phyloP scores from a whole-genome alignment of 768 basidiomycete species.

The Kondoa subrosea region DNA sequence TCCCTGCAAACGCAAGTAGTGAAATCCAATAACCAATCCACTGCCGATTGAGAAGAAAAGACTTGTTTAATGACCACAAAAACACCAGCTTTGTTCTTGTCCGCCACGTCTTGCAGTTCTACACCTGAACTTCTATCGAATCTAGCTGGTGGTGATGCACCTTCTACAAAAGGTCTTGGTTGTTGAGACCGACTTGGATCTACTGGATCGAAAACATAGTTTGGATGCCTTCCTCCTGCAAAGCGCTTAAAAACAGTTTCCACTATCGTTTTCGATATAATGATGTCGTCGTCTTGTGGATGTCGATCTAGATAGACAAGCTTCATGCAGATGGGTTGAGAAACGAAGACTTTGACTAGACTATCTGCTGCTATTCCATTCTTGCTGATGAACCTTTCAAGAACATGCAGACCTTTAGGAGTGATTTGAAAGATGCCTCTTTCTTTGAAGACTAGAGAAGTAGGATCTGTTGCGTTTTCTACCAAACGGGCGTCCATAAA shows the following conservation, averaged over 20 bases:
- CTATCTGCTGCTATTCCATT: constrained; percentile 95
- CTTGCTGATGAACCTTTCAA: constrained; percentile 98
- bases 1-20: constrained; percentile 89
- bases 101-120: constrained; percentile 36
- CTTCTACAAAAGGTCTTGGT: constrained; percentile 25
- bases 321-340: constrained; percentile 93
- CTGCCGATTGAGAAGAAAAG: constrained; percentile 67
- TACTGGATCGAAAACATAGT: constrained; percentile 49
- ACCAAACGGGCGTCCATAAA: constrained; percentile 98
- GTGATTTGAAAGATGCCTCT: constrained; percentile 89
- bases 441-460: constrained; percentile 84
- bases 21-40: constrained; percentile 96
- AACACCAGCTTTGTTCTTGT: constrained; percentile 22
- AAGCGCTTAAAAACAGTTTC: constrained; percentile 93
- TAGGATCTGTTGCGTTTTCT: constrained; percentile 84
- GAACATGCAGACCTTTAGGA: constrained; percentile 92
- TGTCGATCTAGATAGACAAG: constrained; percentile 90
- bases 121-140: constrained; percentile 33
- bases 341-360: constrained; percentile 68
- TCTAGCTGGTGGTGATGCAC: constrained; percentile 21
- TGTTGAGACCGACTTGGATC: constrained; percentile 53
- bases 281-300: constrained; percentile 86
- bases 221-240: constrained; percentile 55
- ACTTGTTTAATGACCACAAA: constrained; percentile 39
- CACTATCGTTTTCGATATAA: constrained; percentile 81